These are phyloP conservation scores for Xylaria curta DNA, from an alignment of 495 filamentous ascomycete species.

Conservation along the genomic window DNA sequence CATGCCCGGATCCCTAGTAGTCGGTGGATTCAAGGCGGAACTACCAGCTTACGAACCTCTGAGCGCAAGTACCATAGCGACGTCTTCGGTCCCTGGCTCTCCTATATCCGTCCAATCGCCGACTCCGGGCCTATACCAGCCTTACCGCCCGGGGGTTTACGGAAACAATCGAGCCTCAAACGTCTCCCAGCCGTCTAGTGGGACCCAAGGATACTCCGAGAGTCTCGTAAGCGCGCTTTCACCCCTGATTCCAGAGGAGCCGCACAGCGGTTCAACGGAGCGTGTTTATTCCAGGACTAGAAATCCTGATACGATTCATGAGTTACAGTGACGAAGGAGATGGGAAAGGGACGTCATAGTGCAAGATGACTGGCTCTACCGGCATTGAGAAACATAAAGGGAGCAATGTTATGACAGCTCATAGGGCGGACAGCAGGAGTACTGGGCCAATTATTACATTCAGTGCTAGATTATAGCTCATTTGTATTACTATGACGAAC, in stretches of 20 bases:
- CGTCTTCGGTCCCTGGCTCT: neutral
- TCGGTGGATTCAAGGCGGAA: conserved; percentile 26
- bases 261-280: neutral
- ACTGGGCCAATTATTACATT: neutral
- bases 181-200: conserved; percentile 15
- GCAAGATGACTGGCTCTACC: neutral
- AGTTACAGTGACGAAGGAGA: neutral
- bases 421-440: neutral
- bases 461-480: neutral
- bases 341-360: neutral
- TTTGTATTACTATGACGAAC: neutral
- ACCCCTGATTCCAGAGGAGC: neutral
- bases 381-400: neutral
- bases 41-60: conserved; percentile 17
- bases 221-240: conserved; percentile 11
- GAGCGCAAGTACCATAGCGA: neutral
- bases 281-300: neutral
- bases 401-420: neutral
- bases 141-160: conserved; percentile 10
- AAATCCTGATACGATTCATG: conserved; percentile 9
- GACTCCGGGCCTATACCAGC: conserved; percentile 4
- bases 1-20: neutral
- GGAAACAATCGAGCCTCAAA: conserved; percentile 6
- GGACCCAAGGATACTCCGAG: neutral
- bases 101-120: neutral